Base-by-base conservation (phyloP, 139 green algal genomes). In the Nannochloris sp. region DNA sequence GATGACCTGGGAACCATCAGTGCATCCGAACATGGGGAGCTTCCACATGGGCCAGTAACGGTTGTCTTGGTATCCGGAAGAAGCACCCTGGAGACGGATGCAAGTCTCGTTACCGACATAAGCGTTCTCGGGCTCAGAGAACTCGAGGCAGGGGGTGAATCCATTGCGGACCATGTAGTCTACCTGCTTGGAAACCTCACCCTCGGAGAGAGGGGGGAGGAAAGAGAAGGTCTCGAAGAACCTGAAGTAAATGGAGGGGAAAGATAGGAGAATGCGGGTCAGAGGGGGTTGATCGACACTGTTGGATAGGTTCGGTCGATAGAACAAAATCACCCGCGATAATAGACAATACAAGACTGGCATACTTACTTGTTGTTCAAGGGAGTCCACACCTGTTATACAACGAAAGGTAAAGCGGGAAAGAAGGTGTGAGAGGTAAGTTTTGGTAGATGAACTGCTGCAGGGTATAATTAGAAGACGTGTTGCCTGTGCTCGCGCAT, bases 1-100 rank as follows among this genome's bases (percentile, higher is more conserved):
- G 67, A 98, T 84, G 59, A 99, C 94, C 77, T 95, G 77, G 64
- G 70, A 64, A 64, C 87, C 57, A 86, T 97, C 83, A 61, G 71
- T 93, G 94, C 94, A 99, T 80, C 93, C 93, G 89, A 97, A 99
- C 91, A 99, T 97, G 83, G 93, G 93, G 76, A 99, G 89, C 93
- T 99, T 99, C 86, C 87, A 99, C 92, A 99, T 96, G 19, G 90
- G 95, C 93, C 93, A 98, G 92, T 97, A 97, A 42, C 87, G 77
- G 85, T 92, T 95, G 14, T 65, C 59, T n/a, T 32, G 83, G 85
- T 93, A 93, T 62, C 68, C 54, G 44, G 74, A 68, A 32, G 79
- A 71, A 61, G 64, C 60, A 68, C 78, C 68, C 23, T 24, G 24
- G 58, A 95, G 81, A 76, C 87, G 89, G 57, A 83, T 47, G 71